Conservation (phyloP, 2,329 filamentous ascomycete genomes). For the Fusarium domesticum region DNA sequence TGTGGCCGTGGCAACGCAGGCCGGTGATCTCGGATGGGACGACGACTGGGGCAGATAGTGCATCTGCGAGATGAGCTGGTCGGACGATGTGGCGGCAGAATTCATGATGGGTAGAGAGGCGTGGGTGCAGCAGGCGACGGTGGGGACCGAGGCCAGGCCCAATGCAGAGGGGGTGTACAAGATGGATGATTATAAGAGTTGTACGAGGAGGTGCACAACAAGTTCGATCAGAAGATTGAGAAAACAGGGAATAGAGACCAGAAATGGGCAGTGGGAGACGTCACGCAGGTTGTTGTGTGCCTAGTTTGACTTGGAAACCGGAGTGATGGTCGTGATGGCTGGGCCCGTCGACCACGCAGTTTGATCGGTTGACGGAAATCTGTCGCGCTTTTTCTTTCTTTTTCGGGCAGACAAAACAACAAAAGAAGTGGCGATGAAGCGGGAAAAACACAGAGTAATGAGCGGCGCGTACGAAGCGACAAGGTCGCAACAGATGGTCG, state of each 20-base stretch:
- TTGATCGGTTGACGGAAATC: background rate
- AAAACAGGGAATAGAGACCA: slow-evolving; percentile 8
- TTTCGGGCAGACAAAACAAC: slow-evolving; percentile 11
- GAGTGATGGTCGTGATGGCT: slow-evolving; percentile 8
- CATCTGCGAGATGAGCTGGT: slow-evolving; percentile 36
- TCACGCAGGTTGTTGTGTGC: slow-evolving; percentile 20
- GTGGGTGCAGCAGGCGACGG: slow-evolving; percentile 18
- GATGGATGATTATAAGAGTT: slow-evolving; percentile 4
- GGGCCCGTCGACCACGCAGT: slow-evolving; percentile 5
- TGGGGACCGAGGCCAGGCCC: slow-evolving; percentile 15
- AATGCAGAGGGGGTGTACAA: slow-evolving; percentile 16
- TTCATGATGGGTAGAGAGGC: slow-evolving; percentile 19
- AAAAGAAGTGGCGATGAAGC: slow-evolving; percentile 6
- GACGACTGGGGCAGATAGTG: slow-evolving; percentile 31
- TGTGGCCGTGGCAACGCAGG: slow-evolving; percentile 11
- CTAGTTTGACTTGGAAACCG: slow-evolving; percentile 18
- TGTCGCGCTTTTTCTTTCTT: background rate
- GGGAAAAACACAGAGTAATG: slow-evolving; percentile 12
- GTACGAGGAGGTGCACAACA: background rate
- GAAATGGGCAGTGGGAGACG: slow-evolving; percentile 12
- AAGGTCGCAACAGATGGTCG: slow-evolving; percentile 24
- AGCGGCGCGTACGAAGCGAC: slow-evolving; percentile 17
- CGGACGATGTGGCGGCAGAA: slow-evolving; percentile 29
- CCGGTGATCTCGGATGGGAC: slow-evolving; percentile 12
- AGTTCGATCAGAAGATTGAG: slow-evolving; percentile 5